phyloP scores from a whole-genome alignment of 1,284 basidiomycete species.

The Ceraceosorus bombacis region DNA sequence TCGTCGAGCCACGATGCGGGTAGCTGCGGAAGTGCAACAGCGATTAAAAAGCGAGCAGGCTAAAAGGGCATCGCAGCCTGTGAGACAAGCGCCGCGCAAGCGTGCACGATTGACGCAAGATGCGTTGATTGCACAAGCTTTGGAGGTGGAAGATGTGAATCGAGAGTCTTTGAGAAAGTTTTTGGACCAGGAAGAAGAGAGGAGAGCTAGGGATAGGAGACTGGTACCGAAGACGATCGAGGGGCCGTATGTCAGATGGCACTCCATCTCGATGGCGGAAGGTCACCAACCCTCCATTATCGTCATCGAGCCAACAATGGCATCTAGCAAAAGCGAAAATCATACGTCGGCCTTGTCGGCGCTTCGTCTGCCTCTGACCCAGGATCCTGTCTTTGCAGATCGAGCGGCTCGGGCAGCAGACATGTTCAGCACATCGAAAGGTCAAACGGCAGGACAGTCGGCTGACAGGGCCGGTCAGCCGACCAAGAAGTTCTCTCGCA shows the following conservation, averaged over 20 bases:
- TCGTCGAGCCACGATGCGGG: slow-evolving; percentile 32
- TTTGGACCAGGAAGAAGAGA: slow-evolving; percentile 69
- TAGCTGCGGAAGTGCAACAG: not conserved
- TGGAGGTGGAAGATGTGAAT: slow-evolving; percentile 77
- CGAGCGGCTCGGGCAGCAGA: slow-evolving; percentile 5
- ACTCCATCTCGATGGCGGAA: slow-evolving; percentile 4
- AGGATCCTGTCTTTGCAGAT: slow-evolving; percentile 24
- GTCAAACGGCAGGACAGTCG: too few relatives aligned
- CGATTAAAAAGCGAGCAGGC: not conserved
- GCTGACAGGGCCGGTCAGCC: not conserved
- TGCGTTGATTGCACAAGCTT: slow-evolving; percentile 68
- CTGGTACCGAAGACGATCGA: slow-evolving; percentile 57
- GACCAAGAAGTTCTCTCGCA: slow-evolving; percentile 20
- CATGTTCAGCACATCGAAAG: too few relatives aligned
- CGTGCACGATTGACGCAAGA: slow-evolving; percentile 59
- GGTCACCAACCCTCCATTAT: slow-evolving; percentile 5
- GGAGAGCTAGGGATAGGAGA: slow-evolving; percentile 61
- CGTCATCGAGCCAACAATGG: not conserved
- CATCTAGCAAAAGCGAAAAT: not conserved
- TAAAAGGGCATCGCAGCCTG: not conserved
- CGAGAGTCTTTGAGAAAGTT: slow-evolving; percentile 69
- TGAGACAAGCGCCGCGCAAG: not conserved
- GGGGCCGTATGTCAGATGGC: slow-evolving; percentile 66
- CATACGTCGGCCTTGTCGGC: not conserved
- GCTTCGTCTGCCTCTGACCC: not conserved